These are phyloP conservation scores for Lentinula guzmanii DNA, from an alignment of 768 basidiomycete species.

Conservation along the genomic window DNA sequence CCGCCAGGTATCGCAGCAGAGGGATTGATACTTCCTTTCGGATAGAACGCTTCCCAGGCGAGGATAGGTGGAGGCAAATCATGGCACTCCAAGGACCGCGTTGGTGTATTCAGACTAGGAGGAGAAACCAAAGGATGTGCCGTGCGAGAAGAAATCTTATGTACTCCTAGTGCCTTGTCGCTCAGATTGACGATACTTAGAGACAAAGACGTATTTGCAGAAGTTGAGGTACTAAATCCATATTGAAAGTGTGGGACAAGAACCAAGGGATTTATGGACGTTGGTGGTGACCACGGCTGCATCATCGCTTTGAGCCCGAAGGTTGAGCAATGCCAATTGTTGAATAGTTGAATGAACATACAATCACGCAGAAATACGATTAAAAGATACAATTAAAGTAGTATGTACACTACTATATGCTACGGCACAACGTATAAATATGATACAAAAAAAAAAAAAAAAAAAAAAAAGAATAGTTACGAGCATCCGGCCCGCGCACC, in stretches of 20 bases:
- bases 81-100: no score
- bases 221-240: slow-evolving; percentile 37
- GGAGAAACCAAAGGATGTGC: slow-evolving; percentile 23
- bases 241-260: slow-evolving; percentile 22
- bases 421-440: background rate
- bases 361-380: background rate
- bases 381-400: background rate
- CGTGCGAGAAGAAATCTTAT: slow-evolving; percentile 35
- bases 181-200: slow-evolving; percentile 23
- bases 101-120: slow-evolving; percentile 6
- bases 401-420: background rate
- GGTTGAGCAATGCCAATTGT: no score
- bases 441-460: slow-evolving; percentile 11
- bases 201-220: slow-evolving; percentile 9
- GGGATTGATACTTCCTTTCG: slow-evolving; percentile 58
- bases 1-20: slow-evolving; percentile 47
- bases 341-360: background rate
- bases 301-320: no score
- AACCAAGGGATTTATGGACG: slow-evolving; percentile 8
- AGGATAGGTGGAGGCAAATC: slow-evolving; percentile 14
- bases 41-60: slow-evolving; percentile 62
- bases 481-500: no score
- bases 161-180: slow-evolving; percentile 43
- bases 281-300: no score
- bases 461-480: background rate